A percentile compares a stretch with the other conserved stretches of the same genome.
Conservation (phyloP, 83 land plant genomes). For the Picea abies region DNA sequence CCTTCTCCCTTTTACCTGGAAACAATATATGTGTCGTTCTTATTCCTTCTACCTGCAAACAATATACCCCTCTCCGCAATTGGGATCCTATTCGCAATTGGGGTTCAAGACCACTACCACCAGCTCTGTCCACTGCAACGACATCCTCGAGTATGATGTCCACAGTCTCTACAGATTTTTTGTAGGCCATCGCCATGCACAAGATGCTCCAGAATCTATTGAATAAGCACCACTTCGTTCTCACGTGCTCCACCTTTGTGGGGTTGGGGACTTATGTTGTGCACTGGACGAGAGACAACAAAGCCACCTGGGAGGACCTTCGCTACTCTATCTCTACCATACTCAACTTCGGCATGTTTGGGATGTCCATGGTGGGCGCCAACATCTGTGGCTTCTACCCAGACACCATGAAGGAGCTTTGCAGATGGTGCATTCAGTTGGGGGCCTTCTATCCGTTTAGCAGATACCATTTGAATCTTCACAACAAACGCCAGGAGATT, state of each 20-base stretch:
- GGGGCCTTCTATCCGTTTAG: slow-evolving; percentile 90
- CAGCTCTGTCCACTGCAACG: too few species aligned
- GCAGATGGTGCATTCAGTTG: slow-evolving; percentile 72
- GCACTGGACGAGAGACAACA: slow-evolving; percentile 86
- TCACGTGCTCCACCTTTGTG: neutral
- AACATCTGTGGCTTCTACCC: slow-evolving; percentile 85
- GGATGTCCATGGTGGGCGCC: slow-evolving; percentile 81
- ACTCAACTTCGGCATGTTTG: slow-evolving; percentile 77
- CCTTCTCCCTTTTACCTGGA: too few species aligned
- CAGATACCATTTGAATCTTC: slow-evolving; percentile 59
- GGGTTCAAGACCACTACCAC: too few species aligned
- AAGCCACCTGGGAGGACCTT: slow-evolving; percentile 70
- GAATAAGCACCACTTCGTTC: neutral
- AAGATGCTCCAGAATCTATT: neutral
- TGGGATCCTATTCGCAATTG: too few species aligned
- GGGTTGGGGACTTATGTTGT: slow-evolving; percentile 46
- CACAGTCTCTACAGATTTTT: neutral
- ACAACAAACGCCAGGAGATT: slow-evolving; percentile 62
- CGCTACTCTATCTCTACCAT: too few species aligned
- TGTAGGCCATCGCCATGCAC: neutral
- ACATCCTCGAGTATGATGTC: too few species aligned
- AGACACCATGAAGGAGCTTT: slow-evolving; percentile 67
- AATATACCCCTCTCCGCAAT: too few species aligned
- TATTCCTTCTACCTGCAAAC: too few species aligned
- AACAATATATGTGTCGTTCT: too few species aligned